A percentile compares a stretch with the other conserved stretches of the same genome.
These are phyloP conservation scores for Dysphania ambrosioides DNA, from an alignment of 148 eudicot species.

Conservation along the genomic window DNA sequence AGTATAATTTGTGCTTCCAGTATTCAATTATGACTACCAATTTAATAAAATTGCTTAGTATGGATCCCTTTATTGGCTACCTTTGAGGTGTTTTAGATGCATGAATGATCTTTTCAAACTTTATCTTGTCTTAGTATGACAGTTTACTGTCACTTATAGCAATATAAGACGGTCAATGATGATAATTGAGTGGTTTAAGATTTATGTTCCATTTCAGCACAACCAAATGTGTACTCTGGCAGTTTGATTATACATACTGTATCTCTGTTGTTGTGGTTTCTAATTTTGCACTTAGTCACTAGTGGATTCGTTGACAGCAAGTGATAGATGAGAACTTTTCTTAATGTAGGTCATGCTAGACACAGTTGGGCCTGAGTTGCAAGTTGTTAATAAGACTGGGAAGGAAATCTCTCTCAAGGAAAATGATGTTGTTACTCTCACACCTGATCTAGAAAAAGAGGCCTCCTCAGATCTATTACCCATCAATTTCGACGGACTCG, in stretches of 20 bases:
- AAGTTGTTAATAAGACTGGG: slow-evolving; percentile 59
- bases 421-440: slow-evolving; percentile 53
- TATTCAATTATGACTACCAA: background rate
- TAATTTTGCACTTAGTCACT: background rate
- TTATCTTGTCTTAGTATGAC: background rate
- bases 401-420: slow-evolving; percentile 55
- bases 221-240: too few species aligned
- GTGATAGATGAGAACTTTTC: background rate
- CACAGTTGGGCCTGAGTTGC: slow-evolving; percentile 81
- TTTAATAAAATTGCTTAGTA: background rate
- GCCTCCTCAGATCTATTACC: slow-evolving; percentile 70
- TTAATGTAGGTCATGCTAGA: slow-evolving; percentile 70
- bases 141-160: background rate
- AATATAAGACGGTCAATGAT: background rate
- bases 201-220: background rate
- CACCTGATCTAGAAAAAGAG: slow-evolving; percentile 57
- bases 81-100: background rate
- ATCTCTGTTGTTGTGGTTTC: background rate
- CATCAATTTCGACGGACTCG: slow-evolving; percentile 61
- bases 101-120: too few species aligned
- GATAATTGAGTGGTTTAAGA: background rate
- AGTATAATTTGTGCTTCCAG: background rate
- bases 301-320: background rate
- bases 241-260: background rate
- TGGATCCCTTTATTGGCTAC: background rate